Percentiles rank a stretch among this genome's conserved stretches.
Evolutionary conservation across 2,329 filamentous ascomycete species (phyloP).

Genomic region (Xylariaceae sp.): DNA sequence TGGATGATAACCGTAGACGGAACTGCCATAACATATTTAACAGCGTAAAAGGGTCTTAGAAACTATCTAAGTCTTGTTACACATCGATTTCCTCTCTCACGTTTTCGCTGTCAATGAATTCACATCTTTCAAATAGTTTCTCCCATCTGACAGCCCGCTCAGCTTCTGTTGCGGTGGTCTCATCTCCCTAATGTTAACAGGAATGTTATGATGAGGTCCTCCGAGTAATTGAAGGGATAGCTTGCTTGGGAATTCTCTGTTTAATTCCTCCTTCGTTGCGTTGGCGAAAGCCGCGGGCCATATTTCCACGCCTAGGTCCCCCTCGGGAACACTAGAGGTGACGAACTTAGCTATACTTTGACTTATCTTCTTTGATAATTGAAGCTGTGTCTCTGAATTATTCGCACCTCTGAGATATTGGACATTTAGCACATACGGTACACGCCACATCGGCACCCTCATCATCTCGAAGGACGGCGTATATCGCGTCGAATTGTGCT

Average conservation of each 20-base stretch:
- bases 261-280: constrained; percentile 7
- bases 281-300: constrained; percentile 17
- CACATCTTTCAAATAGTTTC: constrained; percentile 29
- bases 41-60: no score
- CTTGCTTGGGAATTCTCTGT: constrained; percentile 10
- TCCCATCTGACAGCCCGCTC: constrained; percentile 25
- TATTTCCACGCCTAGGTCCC: background rate
- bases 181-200: constrained; percentile 6
- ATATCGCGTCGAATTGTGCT: constrained; percentile 36
- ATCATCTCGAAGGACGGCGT: constrained; percentile 32
- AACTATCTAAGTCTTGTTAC: background rate
- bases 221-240: constrained; percentile 9
- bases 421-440: constrained; percentile 36
- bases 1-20: no score
- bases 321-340: constrained; percentile 4
- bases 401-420: constrained; percentile 30
- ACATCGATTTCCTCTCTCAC: constrained; percentile 9
- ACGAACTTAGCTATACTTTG: constrained; percentile 16
- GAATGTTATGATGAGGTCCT: constrained; percentile 1
- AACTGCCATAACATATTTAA: no score
- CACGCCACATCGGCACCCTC: constrained; percentile 39
- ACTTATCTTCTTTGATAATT: constrained; percentile 11
- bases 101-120: constrained; percentile 28
- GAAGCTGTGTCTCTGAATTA: constrained; percentile 25
- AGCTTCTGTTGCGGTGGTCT: constrained; percentile 1